phyloP scores from a whole-genome alignment of 73 alveolate species.

The Breviolum minutum region DNA sequence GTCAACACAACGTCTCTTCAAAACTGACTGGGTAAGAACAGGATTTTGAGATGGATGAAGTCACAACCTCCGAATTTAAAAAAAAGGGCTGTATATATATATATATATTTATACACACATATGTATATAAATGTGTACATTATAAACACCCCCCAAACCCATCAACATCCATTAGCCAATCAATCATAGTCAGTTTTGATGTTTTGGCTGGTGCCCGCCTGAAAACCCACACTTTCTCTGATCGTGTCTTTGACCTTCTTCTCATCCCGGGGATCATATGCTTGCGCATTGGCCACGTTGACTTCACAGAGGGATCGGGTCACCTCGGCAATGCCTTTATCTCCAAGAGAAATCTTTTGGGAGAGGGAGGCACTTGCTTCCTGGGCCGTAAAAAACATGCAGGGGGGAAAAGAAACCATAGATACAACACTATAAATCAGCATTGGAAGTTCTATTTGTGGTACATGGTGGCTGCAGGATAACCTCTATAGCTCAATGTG shows the following conservation, averaged over 20 bases:
- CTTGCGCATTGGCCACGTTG: conserved; percentile 30
- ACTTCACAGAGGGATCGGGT: conserved; percentile 47
- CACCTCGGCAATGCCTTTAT: conserved; percentile 7
- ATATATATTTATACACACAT: no score
- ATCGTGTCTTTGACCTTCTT: conserved; percentile 44
- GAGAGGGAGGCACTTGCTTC: not conserved
- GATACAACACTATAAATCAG: not conserved
- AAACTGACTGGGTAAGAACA: not conserved
- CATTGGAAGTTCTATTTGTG: not conserved
- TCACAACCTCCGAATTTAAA: no score
- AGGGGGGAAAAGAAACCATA: not conserved
- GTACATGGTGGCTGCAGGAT: not conserved
- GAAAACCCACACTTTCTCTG: not conserved
- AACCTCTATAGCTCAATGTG: not conserved
- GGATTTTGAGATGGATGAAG: no score
- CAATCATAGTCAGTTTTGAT: not conserved
- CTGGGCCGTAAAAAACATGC: not conserved
- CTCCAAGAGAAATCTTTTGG: conserved; percentile 30
- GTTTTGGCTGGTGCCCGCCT: conserved; percentile 10
- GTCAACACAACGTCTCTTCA: not conserved
- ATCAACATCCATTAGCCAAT: not conserved
- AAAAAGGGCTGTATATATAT: no score
- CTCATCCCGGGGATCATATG: conserved; percentile 31
- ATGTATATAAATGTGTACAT: not conserved
- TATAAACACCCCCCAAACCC: not conserved